These are phyloP conservation scores for Starmerella davenportii DNA, from an alignment of 805 yeast species.

Conservation along the genomic window DNA sequence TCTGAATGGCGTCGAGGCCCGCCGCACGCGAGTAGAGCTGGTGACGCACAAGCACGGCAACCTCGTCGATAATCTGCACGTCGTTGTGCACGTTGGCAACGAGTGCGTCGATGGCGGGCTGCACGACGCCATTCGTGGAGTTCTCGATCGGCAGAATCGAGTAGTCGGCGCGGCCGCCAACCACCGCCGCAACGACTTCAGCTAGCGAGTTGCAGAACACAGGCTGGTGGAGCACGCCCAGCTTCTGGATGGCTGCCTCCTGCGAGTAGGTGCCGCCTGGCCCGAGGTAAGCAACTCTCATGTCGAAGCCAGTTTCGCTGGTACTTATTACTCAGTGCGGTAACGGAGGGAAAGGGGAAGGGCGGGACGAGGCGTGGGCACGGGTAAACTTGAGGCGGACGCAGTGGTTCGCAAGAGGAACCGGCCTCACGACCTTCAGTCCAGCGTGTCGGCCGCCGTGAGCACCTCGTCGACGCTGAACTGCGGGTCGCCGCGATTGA, in stretches of 20 bases:
- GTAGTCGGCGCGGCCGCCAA: conserved; percentile 34
- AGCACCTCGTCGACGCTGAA: conserved; percentile 55
- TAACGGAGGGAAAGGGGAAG: too few relatives aligned
- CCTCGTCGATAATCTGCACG: conserved; percentile 52
- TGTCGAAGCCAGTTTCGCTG: not conserved
- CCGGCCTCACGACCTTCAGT: too few relatives aligned
- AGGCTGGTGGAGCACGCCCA: conserved; percentile 11
- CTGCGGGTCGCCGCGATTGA: conserved; percentile 48
- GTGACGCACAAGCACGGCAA: conserved; percentile 68
- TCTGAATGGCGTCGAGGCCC: conserved; percentile 29
- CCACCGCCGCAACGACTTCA: conserved; percentile 45
- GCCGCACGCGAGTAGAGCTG: conserved; percentile 35
- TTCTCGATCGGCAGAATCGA: conserved; percentile 84
- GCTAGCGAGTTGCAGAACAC: conserved; percentile 19
- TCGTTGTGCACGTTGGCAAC: conserved; percentile 29
- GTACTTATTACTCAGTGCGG: not conserved
- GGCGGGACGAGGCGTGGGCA: too few relatives aligned
- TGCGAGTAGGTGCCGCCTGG: conserved; percentile 90
- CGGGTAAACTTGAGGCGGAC: too few relatives aligned
- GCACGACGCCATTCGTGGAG: conserved; percentile 89
- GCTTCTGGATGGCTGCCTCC: conserved; percentile 32
- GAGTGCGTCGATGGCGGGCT: conserved; percentile 62
- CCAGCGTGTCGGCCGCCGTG: conserved; percentile 56
- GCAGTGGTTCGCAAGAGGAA: too few relatives aligned
- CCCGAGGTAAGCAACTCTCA: conserved; percentile 50